Percentiles rank a stretch among this genome's conserved stretches.
phyloP scores from a whole-genome alignment of 2,329 filamentous ascomycete genomes.

The Monosporascus sp. region DNA sequence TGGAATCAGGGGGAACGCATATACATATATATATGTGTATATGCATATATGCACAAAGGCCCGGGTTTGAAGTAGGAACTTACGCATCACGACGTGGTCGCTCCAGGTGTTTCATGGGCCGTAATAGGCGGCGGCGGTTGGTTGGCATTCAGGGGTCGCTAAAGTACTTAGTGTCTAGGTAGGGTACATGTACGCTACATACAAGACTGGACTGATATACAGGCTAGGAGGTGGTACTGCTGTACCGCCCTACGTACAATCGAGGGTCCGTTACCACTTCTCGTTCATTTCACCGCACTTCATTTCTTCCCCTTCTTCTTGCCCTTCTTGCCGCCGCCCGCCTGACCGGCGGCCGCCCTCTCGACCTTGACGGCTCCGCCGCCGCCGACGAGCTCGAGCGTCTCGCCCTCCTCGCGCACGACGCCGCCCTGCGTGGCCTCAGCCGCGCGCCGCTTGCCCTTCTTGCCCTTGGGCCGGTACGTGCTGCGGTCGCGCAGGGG shows the following conservation, averaged over 20 bases:
- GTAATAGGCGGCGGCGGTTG: too few relatives aligned
- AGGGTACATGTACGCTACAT: too few relatives aligned
- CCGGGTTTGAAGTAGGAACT: too few relatives aligned
- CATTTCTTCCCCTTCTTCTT: conserved; percentile 45
- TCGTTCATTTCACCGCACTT: conserved; percentile 20
- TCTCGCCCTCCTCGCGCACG: conserved; percentile 52
- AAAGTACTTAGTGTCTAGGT: too few relatives aligned
- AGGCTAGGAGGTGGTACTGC: background rate
- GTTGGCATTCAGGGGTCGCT: too few relatives aligned
- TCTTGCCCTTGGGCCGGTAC: conserved; percentile 86
- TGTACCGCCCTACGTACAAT: too few relatives aligned
- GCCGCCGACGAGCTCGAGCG: conserved; percentile 57
- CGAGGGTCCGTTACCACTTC: background rate
- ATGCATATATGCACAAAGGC: too few relatives aligned
- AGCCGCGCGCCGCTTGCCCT: conserved; percentile 76
- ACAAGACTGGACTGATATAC: background rate
- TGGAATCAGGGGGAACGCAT: too few relatives aligned
- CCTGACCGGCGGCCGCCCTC: conserved; percentile 40
- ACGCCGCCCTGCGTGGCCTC: conserved; percentile 82
- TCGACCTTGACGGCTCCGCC: conserved; percentile 60
- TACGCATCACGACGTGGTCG: too few relatives aligned
- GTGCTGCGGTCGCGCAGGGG: conserved; percentile 83
- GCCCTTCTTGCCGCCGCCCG: conserved; percentile 22
- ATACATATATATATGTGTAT: too few relatives aligned
- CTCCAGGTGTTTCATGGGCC: too few relatives aligned